phyloP scores from a whole-genome alignment of 768 basidiomycete species.

The Agaricus blazei region DNA sequence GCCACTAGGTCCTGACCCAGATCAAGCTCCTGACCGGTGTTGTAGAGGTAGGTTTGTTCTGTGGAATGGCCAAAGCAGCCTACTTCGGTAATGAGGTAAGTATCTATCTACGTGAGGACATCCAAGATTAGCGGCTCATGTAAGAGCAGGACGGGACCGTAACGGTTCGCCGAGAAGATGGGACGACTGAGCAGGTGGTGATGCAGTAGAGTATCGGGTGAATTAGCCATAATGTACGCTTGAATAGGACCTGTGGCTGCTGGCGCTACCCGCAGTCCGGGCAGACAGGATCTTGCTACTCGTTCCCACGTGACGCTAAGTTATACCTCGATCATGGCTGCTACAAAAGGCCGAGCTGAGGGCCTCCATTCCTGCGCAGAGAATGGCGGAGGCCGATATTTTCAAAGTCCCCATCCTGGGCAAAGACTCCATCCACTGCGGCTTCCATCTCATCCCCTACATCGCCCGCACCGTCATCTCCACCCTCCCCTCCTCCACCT shows the following conservation, averaged over 20 bases:
- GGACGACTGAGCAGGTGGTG: slow-evolving; percentile 19
- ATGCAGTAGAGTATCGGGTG: not conserved
- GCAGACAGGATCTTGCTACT: slow-evolving; percentile 3
- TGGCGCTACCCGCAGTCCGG: not conserved
- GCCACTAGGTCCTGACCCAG: slow-evolving; percentile 57
- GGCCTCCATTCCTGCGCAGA: not conserved
- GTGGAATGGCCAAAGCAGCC: slow-evolving; percentile 87
- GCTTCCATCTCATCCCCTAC: slow-evolving; percentile 88
- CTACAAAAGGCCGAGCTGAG: slow-evolving; percentile 7
- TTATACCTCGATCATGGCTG: slow-evolving; percentile 8
- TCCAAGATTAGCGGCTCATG: slow-evolving; percentile 1
- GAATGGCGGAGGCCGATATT: slow-evolving; percentile 43
- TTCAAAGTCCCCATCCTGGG: slow-evolving; percentile 81
- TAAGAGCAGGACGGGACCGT: slow-evolving; percentile 60
- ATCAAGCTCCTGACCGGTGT: slow-evolving; percentile 97
- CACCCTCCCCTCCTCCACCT: slow-evolving; percentile 73
- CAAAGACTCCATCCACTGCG: slow-evolving; percentile 86
- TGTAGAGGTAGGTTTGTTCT: slow-evolving; percentile 99
- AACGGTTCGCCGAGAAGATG: slow-evolving; percentile 54
- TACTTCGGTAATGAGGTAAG: slow-evolving; percentile 87
- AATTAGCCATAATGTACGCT: not conserved
- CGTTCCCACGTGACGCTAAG: slow-evolving; percentile 10
- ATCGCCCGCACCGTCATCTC: slow-evolving; percentile 70
- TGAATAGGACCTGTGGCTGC: not conserved
- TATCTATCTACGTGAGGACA: not conserved